Evolutionary conservation across 805 yeast genomes (phyloP), one percentile per base, ranked within the genome.

Genomic region (Lachancea dasiensis): DNA sequence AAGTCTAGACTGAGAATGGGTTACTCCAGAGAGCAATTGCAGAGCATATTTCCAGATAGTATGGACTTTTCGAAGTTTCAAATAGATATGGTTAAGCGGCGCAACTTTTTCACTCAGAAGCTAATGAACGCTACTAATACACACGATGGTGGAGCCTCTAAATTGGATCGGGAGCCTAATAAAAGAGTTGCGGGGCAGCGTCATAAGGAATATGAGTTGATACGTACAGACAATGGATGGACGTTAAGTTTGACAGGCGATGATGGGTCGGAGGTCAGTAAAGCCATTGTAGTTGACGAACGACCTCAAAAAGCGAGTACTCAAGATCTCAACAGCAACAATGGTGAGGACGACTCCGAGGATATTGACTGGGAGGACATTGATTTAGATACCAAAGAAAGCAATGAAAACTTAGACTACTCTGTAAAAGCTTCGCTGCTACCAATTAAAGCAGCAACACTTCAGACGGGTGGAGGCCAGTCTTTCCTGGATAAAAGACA

Each of bases 1-100:
- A 72, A 86, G 44, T 89, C 97, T 0, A 66, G 99, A 41, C 70
- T 92, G 56, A 77, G 99, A 64, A 81, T 92, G 95, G 99, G 99
- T 1, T 89, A 84, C 54, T 70, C 90, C 0, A 85, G 87, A 40
- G 87, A 84, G n/a, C 97, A 92, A 52, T 66, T 92, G 24, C 84
- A 85, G 47, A 65, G 73, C 4, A 64, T 86, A 38, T 92, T 90
- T 50, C 95, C 96, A 0, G 70, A 84, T 51, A 77, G 89, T 37
- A 71, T 85, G 75, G 96, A 87, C 43, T 92, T 92, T 52, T 87
- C 97, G 13, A 80, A 74, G 50, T 92, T 92, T 58, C 99, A 92
- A 58, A 85, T 92, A 44, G 79, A 84, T 49, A 84, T 90, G 75
- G 97, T 92, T 1, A 83, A 86, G 48, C 86, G 86, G 56, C 70